phyloP scores from a whole-genome alignment of 805 yeast species.

The Clavispora santaluciae region DNA sequence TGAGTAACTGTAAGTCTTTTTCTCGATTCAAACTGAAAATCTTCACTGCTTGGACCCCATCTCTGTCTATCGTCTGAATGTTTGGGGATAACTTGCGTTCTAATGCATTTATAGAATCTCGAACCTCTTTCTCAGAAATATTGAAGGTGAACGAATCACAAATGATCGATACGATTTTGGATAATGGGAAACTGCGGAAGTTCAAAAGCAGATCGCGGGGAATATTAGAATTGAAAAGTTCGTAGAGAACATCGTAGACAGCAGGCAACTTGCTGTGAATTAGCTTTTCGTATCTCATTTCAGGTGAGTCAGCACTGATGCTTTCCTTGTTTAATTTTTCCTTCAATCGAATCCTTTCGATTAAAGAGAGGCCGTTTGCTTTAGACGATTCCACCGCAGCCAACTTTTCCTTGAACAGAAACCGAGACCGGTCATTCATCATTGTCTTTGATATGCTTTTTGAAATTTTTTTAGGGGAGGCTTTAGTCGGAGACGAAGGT shows the following conservation, averaged over 20 bases:
- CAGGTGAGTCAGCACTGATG: conserved; percentile 14
- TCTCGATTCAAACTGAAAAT: conserved; percentile 23
- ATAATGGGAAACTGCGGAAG: conserved; percentile 18
- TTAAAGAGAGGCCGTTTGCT: conserved; percentile 25
- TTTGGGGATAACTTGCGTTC: conserved; percentile 15
- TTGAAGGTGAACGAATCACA: conserved; percentile 32
- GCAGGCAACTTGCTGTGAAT: conserved; percentile 25
- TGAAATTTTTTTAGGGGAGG: conserved; percentile 7
- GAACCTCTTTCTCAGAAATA: conserved; percentile 24
- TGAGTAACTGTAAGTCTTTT: conserved; percentile 20
- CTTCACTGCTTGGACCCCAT: conserved; percentile 23
- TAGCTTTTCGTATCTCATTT: conserved; percentile 18
- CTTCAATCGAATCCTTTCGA: conserved; percentile 37
- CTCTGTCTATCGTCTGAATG: conserved; percentile 20
- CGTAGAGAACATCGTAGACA: conserved; percentile 33
- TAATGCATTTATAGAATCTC: conserved; percentile 23
- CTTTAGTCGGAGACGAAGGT: conserved; percentile 7
- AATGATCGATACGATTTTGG: conserved; percentile 23
- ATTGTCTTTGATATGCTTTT: conserved; percentile 11
- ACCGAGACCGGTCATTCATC: conserved; percentile 33
- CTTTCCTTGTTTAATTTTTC: conserved; percentile 20
- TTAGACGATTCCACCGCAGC: background rate
- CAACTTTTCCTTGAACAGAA: conserved; percentile 28
- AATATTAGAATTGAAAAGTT: conserved; percentile 10
- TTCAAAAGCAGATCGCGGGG: background rate